These are phyloP conservation scores for Parsonsia alboflavescens DNA, from an alignment of 257 asterid genomes.

Conservation along the genomic window DNA sequence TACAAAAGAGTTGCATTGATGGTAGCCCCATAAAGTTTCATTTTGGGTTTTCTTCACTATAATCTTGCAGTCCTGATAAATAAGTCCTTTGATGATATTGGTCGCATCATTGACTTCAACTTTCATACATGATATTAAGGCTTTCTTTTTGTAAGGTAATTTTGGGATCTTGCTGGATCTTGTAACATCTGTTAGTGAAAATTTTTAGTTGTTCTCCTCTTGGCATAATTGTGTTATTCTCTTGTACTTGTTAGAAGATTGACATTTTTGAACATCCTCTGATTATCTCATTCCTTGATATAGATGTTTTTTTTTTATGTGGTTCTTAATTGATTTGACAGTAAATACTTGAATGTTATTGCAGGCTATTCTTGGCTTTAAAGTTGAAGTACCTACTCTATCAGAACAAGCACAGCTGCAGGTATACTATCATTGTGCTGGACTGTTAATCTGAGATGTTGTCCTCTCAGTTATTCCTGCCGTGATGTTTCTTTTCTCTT, in stretches of 20 bases:
- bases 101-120: background rate
- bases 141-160: background rate
- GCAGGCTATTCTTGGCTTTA: constrained; percentile 96
- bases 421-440: constrained; percentile 30
- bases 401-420: constrained; percentile 55
- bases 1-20: too few species aligned
- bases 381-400: constrained; percentile 74
- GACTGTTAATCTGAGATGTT: constrained; percentile 7
- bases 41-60: background rate
- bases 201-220: background rate
- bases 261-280: too few species aligned
- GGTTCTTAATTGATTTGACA: constrained; percentile 12
- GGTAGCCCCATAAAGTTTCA: too few species aligned
- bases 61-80: background rate
- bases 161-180: background rate
- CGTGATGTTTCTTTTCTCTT: background rate
- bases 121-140: background rate
- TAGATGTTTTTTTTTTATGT: background rate
- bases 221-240: background rate
- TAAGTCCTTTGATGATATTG: background rate
- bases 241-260: background rate
- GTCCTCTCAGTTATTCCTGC: background rate
- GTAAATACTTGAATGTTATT: constrained; percentile 12
- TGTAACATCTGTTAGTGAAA: background rate
- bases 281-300: background rate